A percentile compares a stretch with the other conserved stretches of the same genome.
Conservation (phyloP, 2,329 filamentous ascomycete species). For the Akanthomyces lecanii region DNA sequence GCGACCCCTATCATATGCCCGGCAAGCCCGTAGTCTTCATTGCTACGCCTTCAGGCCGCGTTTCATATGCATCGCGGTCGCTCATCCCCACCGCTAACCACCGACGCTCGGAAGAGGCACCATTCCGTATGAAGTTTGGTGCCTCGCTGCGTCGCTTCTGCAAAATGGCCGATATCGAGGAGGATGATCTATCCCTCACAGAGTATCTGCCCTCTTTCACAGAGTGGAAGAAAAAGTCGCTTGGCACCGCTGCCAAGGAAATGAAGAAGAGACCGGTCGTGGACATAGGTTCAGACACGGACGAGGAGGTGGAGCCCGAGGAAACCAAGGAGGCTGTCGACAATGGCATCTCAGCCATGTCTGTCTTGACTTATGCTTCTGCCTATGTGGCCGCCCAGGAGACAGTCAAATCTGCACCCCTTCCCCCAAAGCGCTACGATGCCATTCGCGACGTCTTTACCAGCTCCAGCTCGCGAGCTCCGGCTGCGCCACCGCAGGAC, state of each 20-base stretch:
- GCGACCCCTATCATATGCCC: conserved; percentile 39
- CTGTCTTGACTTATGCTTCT: conserved; percentile 21
- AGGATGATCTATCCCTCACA: conserved; percentile 30
- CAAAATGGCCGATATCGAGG: conserved; percentile 30
- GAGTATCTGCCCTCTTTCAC: conserved; percentile 33
- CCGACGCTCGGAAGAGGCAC: conserved; percentile 31
- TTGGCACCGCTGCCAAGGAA: conserved; percentile 34
- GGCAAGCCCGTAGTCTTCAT: conserved; percentile 47
- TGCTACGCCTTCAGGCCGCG: conserved; percentile 42
- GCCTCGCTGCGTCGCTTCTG: conserved; percentile 36
- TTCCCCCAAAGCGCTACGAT: conserved; percentile 25
- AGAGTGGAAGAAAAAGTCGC: conserved; percentile 31
- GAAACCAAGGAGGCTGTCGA: conserved; percentile 15
- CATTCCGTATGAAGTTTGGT: conserved; percentile 32
- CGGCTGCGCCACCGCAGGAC: conserved; percentile 25
- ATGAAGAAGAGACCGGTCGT: conserved; percentile 28
- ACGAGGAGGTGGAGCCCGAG: conserved; percentile 24
- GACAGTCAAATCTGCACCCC: conserved; percentile 7
- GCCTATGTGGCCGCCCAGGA: conserved; percentile 21
- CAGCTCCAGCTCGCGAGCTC: conserved; percentile 28
- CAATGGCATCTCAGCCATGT: conserved; percentile 17
- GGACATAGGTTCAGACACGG: conserved; percentile 25
- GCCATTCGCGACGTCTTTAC: conserved; percentile 40
- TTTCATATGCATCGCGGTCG: conserved; percentile 46
- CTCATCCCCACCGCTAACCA: conserved; percentile 34